These are phyloP conservation scores for Sabuloglossum arenarium DNA, from an alignment of 495 filamentous ascomycete genomes.

Conservation along the genomic window DNA sequence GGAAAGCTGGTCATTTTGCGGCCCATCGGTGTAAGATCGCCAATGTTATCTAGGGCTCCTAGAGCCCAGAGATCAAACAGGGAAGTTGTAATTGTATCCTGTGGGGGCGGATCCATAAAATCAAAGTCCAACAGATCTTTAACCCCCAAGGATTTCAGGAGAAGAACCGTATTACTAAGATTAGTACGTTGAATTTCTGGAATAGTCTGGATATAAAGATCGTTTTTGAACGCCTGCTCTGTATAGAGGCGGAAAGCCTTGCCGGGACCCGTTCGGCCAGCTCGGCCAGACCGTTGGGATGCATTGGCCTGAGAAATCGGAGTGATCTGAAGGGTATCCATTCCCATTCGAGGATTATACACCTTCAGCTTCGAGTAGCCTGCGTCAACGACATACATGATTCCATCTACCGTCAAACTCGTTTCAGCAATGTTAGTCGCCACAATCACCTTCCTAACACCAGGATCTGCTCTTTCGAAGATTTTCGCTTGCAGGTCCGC, in stretches of 20 bases:
- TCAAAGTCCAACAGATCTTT: conserved; percentile 93
- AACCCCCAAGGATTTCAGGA: conserved; percentile 88
- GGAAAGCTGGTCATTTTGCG: conserved; percentile 92
- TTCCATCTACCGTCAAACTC: conserved; percentile 92
- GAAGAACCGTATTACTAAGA: conserved; percentile 78
- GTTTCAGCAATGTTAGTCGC: conserved; percentile 99
- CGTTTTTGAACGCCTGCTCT: conserved; percentile 85
- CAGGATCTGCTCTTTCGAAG: conserved; percentile 75
- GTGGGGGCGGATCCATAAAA: conserved; percentile 97
- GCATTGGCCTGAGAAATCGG: conserved; percentile 96
- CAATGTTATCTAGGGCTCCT: conserved; percentile 82
- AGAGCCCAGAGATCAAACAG: conserved; percentile 97
- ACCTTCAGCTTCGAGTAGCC: conserved; percentile 97
- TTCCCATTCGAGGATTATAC: conserved; percentile 96
- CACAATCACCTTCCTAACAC: conserved; percentile 92
- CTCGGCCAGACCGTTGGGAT: conserved; percentile 79
- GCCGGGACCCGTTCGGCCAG: conserved; percentile 85
- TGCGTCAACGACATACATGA: conserved; percentile 96
- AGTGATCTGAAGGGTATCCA: conserved; percentile 97
- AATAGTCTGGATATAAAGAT: conserved; percentile 93
- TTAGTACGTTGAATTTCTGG: conserved; percentile 97
- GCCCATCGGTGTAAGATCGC: conserved; percentile 73
- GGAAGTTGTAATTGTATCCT: conserved; percentile 93
- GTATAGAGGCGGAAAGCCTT: conserved; percentile 93
- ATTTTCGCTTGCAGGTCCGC: conserved; percentile 96